Evolutionary conservation across 306 rosid genomes (phyloP), one percentile per base, ranked within the genome.

Genomic region (Hippophae tibetana): DNA sequence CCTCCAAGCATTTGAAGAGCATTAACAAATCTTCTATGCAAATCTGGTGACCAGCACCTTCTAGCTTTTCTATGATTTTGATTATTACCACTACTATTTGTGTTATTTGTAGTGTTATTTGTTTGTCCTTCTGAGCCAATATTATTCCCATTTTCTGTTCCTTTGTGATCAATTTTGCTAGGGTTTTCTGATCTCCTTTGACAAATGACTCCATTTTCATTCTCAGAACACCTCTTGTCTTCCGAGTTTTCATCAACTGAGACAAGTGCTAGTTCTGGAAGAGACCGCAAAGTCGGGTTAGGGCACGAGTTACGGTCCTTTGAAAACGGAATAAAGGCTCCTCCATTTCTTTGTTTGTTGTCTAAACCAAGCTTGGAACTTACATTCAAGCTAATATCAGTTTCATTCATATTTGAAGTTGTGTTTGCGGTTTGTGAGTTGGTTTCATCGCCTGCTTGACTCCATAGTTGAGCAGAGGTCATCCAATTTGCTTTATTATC

Each of bases 1-100:
- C 97, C 99, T 57, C 99, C 99, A 42, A 93, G 99, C 85, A 89
- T 82, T 60, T 89, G 95, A 64, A 93, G 99, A 56, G 99, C 99
- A 76, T 78, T 84, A n/a, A 93, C 95, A 67, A 93, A 93, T 75
- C 90, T 50, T 38, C 97, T 76, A 79, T 93, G 99, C 87, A 93
- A 75, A 60, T 93, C 99, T 0, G 99, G 97, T 31, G 99, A 93
- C 99, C 99, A 93, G 48, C 95, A 93, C 71, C 99, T 78, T 67
- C 99, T 80, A 8, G 99, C 99, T 77, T 93, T 93, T 74, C 99
- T 71, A 43, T 88, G 97, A 72, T 78, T 80, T 67, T 88, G 98
- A 43, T 59, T 6, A 38, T 51, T 23, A 54, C 48, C 40, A 8
- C 23, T 46, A 13, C 42, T 48, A 18, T 54, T 72, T 8, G 51